phyloP scores from a whole-genome alignment of 495 filamentous ascomycete species.

The Daldinia caldariorum region DNA sequence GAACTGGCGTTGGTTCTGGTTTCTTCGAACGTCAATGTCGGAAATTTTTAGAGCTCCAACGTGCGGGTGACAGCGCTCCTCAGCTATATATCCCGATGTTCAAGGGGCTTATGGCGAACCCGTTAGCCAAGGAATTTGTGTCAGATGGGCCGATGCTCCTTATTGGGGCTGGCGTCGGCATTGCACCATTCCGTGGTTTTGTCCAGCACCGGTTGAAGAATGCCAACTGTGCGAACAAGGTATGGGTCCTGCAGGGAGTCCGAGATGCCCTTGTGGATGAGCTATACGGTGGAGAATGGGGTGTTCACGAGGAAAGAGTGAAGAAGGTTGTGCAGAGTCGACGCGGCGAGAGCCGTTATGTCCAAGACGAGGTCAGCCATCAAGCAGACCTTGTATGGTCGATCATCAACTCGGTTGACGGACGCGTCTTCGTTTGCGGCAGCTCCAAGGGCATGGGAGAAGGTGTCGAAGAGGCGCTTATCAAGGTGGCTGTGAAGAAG shows the following conservation, averaged over 20 bases:
- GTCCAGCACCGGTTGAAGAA: slow-evolving; percentile 94
- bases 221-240: slow-evolving; percentile 98
- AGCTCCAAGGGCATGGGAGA: slow-evolving; percentile 97
- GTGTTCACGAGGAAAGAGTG: slow-evolving; percentile 89
- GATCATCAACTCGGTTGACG: slow-evolving; percentile 92
- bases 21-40: slow-evolving; percentile 86
- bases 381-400: slow-evolving; percentile 98
- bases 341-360: slow-evolving; percentile 77
- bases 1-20: slow-evolving; percentile 80
- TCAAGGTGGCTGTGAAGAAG: slow-evolving; percentile 83
- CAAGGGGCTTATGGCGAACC: slow-evolving; percentile 98
- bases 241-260: slow-evolving; percentile 98
- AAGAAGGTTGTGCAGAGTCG: slow-evolving; percentile 93
- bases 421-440: slow-evolving; percentile 94
- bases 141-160: slow-evolving; percentile 96
- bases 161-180: slow-evolving; percentile 94
- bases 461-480: slow-evolving; percentile 84
- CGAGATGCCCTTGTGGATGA: slow-evolving; percentile 93
- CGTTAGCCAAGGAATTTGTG: slow-evolving; percentile 86
- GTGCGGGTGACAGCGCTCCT: slow-evolving; percentile 61
- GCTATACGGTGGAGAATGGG: slow-evolving; percentile 95
- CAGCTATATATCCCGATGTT: slow-evolving; percentile 92
- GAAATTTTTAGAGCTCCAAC: slow-evolving; percentile 70
- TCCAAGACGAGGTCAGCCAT: slow-evolving; percentile 84
- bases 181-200: slow-evolving; percentile 97